Percentiles rank a stretch among this genome's conserved stretches.
Conservation (phyloP, 2,329 filamentous ascomycete species). For the Arachnomyces sp. region DNA sequence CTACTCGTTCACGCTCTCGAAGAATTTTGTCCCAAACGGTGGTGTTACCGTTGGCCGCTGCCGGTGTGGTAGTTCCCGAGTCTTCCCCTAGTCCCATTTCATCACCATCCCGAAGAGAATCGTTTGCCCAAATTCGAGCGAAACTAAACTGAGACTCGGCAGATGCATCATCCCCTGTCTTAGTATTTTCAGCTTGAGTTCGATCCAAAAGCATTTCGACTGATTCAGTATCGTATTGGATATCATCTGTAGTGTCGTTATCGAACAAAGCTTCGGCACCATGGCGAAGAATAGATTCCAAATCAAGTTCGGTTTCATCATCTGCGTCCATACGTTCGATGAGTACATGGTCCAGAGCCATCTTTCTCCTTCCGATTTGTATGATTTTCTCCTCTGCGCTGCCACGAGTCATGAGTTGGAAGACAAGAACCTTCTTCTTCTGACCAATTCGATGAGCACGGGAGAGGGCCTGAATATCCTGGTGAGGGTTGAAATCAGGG, state of each 20-base stretch:
- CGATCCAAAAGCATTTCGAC: slow-evolving; percentile 91
- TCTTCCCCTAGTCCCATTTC: slow-evolving; percentile 33
- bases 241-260: slow-evolving; percentile 60
- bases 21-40: slow-evolving; percentile 88
- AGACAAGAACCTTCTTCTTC: slow-evolving; percentile 89
- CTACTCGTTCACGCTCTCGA: slow-evolving; percentile 68
- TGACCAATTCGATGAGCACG: slow-evolving; percentile 94
- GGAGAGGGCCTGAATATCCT: slow-evolving; percentile 91
- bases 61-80: slow-evolving; percentile 44
- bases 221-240: slow-evolving; percentile 70
- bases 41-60: slow-evolving; percentile 36
- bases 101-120: slow-evolving; percentile 60
- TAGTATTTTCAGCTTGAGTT: slow-evolving; percentile 66
- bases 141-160: slow-evolving; percentile 79
- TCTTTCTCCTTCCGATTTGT: slow-evolving; percentile 90
- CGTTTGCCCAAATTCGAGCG: slow-evolving; percentile 86
- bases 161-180: slow-evolving; percentile 53
- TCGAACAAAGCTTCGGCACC: slow-evolving; percentile 81
- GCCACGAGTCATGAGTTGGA: slow-evolving; percentile 83
- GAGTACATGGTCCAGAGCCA: slow-evolving; percentile 88
- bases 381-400: slow-evolving; percentile 93
- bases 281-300: slow-evolving; percentile 80
- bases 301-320: slow-evolving; percentile 67
- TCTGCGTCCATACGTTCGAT: slow-evolving; percentile 85
- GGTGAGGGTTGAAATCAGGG: slow-evolving; percentile 94